Conservation (phyloP, 2,329 filamentous ascomycete genomes). For the Penicillium sp. region DNA sequence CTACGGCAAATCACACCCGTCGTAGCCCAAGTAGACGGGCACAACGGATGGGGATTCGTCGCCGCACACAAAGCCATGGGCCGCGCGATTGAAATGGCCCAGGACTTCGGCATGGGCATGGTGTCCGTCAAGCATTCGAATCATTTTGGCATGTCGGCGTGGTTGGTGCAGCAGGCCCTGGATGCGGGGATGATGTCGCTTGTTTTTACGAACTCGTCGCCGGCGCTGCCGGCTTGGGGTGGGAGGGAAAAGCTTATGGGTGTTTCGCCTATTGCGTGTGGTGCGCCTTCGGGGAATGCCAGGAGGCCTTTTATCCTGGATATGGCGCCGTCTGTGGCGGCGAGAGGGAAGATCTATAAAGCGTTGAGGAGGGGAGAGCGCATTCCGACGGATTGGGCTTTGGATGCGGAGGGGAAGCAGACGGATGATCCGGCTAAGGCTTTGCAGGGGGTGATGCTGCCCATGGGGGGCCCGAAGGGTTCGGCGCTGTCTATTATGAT, state of each 20-base stretch:
- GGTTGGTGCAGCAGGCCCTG: constrained; percentile 71
- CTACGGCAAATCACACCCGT: constrained; percentile 62
- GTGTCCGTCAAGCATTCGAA: constrained; percentile 70
- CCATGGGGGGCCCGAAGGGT: constrained; percentile 80
- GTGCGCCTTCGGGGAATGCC: constrained; percentile 59
- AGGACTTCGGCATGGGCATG: constrained; percentile 65
- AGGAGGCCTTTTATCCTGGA: constrained; percentile 53
- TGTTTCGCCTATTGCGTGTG: constrained; percentile 67
- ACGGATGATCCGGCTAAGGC: constrained; percentile 68
- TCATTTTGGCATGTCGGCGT: constrained; percentile 79
- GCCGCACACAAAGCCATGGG: constrained; percentile 63
- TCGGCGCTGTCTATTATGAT: constrained; percentile 76
- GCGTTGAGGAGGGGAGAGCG: constrained; percentile 40
- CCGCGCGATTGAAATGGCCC: constrained; percentile 62
- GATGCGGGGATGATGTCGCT: constrained; percentile 66
- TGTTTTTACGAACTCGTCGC: constrained; percentile 67
- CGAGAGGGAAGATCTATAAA: constrained; percentile 45
- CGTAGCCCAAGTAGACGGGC: constrained; percentile 62
- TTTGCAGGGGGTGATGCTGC: constrained; percentile 72
- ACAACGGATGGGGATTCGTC: constrained; percentile 71
- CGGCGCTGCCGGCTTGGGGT: constrained; percentile 67
- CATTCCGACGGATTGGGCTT: constrained; percentile 59
- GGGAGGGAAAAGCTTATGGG: constrained; percentile 65
- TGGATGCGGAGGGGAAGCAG: constrained; percentile 63
- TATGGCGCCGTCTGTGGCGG: constrained; percentile 45